Conservation (phyloP, 2,329 filamentous ascomycete genomes). For the Epichloe sp. region DNA sequence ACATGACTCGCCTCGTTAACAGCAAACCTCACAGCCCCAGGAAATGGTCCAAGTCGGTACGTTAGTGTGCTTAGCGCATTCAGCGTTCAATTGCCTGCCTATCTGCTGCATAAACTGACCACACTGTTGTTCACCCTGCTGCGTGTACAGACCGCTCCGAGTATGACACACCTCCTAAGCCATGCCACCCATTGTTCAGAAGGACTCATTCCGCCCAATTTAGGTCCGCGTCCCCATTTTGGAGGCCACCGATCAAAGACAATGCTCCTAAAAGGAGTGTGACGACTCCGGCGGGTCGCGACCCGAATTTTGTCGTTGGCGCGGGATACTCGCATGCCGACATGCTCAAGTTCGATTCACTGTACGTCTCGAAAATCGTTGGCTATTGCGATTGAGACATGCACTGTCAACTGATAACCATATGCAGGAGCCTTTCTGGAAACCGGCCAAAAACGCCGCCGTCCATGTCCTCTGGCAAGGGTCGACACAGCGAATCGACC, state of each 20-base stretch:
- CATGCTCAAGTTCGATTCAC: conserved; percentile 72
- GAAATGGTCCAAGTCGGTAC: conserved; percentile 99
- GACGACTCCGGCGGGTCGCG: conserved; percentile 30
- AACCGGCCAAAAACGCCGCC: conserved; percentile 65
- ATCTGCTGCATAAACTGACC: neutral
- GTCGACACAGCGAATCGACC: conserved; percentile 37
- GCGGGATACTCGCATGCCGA: conserved; percentile 95
- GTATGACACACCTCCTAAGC: conserved; percentile 30
- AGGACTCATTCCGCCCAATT: conserved; percentile 7
- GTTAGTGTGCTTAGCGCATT: conserved; percentile 14
- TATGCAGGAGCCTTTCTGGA: conserved; percentile 42
- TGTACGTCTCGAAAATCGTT: conserved; percentile 38
- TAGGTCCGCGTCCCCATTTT: conserved; percentile 82
- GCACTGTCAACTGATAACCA: neutral
- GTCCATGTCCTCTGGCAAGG: conserved; percentile 40
- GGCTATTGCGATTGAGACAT: neutral
- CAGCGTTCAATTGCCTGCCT: neutral
- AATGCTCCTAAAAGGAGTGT: conserved; percentile 36
- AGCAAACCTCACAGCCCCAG: conserved; percentile 40
- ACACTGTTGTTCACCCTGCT: conserved; percentile 10
- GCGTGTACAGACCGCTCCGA: conserved; percentile 43
- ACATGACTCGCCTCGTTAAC: conserved; percentile 16
- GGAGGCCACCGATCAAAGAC: conserved; percentile 50
- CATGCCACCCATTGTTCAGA: conserved; percentile 14
- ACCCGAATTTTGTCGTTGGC: conserved; percentile 68